phyloP scores from a whole-genome alignment of 140 eudicot genomes.

The Stevia rebaudiana region DNA sequence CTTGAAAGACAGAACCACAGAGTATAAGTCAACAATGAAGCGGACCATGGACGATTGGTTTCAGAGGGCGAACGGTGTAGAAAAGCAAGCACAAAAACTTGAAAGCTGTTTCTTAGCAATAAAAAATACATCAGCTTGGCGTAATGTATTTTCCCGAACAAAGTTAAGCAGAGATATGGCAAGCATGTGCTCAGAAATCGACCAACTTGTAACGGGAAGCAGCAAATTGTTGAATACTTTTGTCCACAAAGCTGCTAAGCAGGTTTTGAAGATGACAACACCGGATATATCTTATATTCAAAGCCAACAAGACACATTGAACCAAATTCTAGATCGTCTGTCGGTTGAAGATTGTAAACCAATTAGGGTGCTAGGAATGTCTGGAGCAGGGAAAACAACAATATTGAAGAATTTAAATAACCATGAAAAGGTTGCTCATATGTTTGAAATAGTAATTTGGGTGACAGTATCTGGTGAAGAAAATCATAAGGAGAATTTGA shows the following conservation, averaged over 20 bases:
- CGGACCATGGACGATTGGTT: constrained; percentile 28
- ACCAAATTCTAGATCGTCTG: constrained; percentile 6
- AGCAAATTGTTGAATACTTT: too few relatives aligned
- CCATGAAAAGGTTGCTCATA: constrained; percentile 18
- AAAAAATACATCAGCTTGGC: too few relatives aligned
- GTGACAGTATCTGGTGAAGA: constrained; percentile 20
- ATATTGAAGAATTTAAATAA: constrained; percentile 20
- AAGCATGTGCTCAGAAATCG: too few relatives aligned
- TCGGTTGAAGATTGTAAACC: constrained; percentile 10
- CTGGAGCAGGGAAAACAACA: constrained; percentile 19
- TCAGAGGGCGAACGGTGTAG: constrained; percentile 17
- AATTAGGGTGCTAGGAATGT: constrained; percentile 17
- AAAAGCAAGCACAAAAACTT: constrained; percentile 11
- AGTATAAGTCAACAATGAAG: constrained; percentile 18
- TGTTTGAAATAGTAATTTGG: constrained; percentile 20
- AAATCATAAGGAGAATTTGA: constrained; percentile 24
- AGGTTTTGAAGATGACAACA: too few relatives aligned
- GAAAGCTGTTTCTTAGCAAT: constrained; percentile 3
- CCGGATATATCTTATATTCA: too few relatives aligned
- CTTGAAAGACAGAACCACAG: constrained; percentile 14
- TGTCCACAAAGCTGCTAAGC: too few relatives aligned
- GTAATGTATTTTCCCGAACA: too few relatives aligned
- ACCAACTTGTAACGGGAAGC: too few relatives aligned
- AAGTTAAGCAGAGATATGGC: too few relatives aligned
- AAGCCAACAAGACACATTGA: constrained; percentile 13